Evolutionary conservation across 228 moss, liverwort and hornwort genomes (phyloP).

Genomic region (Sphagnum fallax): DNA sequence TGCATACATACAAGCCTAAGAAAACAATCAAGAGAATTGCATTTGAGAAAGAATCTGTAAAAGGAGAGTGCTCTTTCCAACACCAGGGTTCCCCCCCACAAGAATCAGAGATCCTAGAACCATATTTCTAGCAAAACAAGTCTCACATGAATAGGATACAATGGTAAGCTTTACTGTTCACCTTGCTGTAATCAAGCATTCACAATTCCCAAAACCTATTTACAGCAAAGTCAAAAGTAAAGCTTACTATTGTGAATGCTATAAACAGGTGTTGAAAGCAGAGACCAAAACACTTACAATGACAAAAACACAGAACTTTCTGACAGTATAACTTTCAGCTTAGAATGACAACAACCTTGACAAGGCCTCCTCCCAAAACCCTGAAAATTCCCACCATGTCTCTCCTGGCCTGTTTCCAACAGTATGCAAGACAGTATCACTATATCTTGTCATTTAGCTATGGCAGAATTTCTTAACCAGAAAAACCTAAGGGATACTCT

Average conservation of each 20-base stretch:
- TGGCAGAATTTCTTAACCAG: not conserved
- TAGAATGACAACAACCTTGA: constrained; percentile 44
- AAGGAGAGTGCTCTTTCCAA: constrained; percentile 93
- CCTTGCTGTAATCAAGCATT: no score
- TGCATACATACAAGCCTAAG: no score
- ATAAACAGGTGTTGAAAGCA: no score
- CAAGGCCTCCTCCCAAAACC: constrained; percentile 94
- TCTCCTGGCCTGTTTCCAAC: constrained; percentile 54
- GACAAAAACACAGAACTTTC: not conserved
- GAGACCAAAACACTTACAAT: not conserved
- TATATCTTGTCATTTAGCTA: not conserved
- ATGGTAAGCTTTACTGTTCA: no score
- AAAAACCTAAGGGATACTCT: not conserved
- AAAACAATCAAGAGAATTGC: not conserved
- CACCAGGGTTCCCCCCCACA: constrained; percentile 96
- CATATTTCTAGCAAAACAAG: no score
- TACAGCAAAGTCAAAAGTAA: no score
- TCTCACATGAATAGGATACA: no score
- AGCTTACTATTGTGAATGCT: no score
- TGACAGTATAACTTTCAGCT: not conserved
- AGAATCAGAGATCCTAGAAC: constrained; percentile 79
- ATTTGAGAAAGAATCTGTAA: constrained; percentile 52
- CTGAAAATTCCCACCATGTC: constrained; percentile 78
- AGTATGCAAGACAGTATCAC: not conserved
- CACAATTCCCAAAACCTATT: no score